Evolutionary conservation across 805 yeast genomes (phyloP), one percentile per base, ranked within the genome.

Genomic region (Zygoascus bituminiphila): DNA sequence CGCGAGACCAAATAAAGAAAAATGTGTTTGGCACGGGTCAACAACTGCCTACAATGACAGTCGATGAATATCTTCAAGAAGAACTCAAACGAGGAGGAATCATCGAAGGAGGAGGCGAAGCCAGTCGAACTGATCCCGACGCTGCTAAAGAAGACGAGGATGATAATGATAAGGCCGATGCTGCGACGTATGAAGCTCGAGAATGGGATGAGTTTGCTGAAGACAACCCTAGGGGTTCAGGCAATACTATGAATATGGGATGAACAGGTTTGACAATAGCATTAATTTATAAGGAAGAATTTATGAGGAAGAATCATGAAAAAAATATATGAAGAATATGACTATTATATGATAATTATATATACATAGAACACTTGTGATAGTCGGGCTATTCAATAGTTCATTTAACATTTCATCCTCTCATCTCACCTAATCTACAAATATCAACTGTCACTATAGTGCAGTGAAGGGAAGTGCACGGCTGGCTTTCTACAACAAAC

Each of bases 201-300:
- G 75, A 77, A 38, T 93, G 98, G 98, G 98, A 93, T 66, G 94
- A 85, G 52, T 93, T 91, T 72, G 80, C 81, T 42, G 98, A 93
- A 53, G 78, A 78, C 2, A 80, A 88, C 62, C 84, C 88, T 0
- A 80, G 78, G 58, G 98, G 98, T 6, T 81, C 89, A 49, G 98
- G 98, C 9, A 91, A 91, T 62, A 88, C 89, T 42, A 78, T 75
- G 63, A 78, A 82, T 57, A 66, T 78, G 48, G 91, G 91, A 5
- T 77, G 45, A 45, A 15, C 33, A 9, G 33, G 9, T n/a, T n/a
- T n/a, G n/a, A n/a, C n/a, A n/a, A n/a, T n/a, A n/a, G n/a, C n/a
- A n/a, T n/a, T n/a, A n/a, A n/a, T n/a, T n/a, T n/a, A n/a, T n/a
- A n/a, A n/a, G n/a, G n/a, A n/a, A n/a, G n/a, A n/a, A n/a, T n/a